A percentile compares a stretch with the other conserved stretches of the same genome.
These are phyloP conservation scores for Wickerhamiella cacticola DNA, from an alignment of 805 yeast genomes.

Conservation along the genomic window DNA sequence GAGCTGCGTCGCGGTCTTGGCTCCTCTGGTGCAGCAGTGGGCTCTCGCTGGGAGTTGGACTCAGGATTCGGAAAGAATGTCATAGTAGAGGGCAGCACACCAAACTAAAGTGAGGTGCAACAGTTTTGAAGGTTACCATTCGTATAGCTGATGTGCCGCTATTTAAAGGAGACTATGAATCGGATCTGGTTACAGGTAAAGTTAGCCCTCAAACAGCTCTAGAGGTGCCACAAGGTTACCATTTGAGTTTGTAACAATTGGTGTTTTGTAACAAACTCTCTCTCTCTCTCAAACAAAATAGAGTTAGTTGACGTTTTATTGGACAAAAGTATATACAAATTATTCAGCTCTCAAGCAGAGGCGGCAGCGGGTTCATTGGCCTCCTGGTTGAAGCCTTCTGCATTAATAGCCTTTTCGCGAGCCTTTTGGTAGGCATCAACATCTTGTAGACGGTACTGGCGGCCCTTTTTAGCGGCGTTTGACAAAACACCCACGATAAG, in stretches of 20 bases:
- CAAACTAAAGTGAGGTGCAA: background rate
- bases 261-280: background rate
- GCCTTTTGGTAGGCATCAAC: slow-evolving; percentile 27
- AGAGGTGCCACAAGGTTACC: background rate
- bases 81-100: background rate
- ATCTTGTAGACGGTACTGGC: slow-evolving; percentile 41
- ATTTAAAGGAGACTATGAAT: too few species aligned
- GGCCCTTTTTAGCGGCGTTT: slow-evolving; percentile 74
- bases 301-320: too few species aligned
- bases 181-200: background rate
- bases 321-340: background rate
- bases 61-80: slow-evolving; percentile 1
- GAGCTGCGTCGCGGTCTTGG: background rate
- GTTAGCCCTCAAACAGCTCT: background rate
- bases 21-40: background rate
- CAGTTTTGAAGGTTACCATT: background rate
- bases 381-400: slow-evolving; percentile 16
- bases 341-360: too few species aligned
- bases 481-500: slow-evolving; percentile 73
- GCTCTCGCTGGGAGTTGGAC: background rate
- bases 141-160: too few species aligned
- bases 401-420: slow-evolving; percentile 17
- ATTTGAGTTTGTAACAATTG: background rate
- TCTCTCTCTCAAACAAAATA: background rate
- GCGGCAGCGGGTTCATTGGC: background rate